Evolutionary conservation across 345 rosid genomes (phyloP).

Genomic region (Camelina laxa): DNA sequence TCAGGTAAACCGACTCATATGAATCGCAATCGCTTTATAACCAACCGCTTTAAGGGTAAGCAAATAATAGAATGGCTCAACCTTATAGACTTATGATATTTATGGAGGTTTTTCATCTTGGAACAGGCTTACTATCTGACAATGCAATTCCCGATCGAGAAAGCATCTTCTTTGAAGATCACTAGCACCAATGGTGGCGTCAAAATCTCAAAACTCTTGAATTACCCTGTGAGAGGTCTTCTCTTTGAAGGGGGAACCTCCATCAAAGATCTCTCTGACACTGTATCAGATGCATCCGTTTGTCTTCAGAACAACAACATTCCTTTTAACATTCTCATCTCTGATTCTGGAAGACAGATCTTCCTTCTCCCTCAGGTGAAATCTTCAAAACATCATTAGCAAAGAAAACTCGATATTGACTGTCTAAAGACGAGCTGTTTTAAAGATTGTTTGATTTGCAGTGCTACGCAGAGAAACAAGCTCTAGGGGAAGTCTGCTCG

Average conservation of each 20-base stretch:
- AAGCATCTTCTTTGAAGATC: conserved; percentile 66
- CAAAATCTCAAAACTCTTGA: conserved; percentile 65
- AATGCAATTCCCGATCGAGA: conserved; percentile 84
- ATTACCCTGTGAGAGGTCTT: conserved; percentile 88
- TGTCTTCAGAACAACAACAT: conserved; percentile 92
- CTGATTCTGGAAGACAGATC: conserved; percentile 77
- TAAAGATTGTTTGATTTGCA: conserved; percentile 34
- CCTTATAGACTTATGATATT: neutral
- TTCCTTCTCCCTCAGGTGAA: conserved; percentile 89
- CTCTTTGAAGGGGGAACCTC: conserved; percentile 81
- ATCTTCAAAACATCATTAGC: neutral
- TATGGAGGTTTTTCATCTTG: neutral
- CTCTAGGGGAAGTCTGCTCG: conserved; percentile 83
- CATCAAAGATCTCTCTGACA: conserved; percentile 56
- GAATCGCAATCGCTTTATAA: neutral
- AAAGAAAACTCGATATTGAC: neutral
- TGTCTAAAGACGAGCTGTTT: neutral
- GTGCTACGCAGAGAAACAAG: conserved; percentile 99
- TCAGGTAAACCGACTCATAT: conserved; percentile 57
- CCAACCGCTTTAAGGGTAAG: neutral
- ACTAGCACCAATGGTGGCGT: conserved; percentile 55
- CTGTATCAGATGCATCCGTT: conserved; percentile 73
- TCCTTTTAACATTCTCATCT: conserved; percentile 83
- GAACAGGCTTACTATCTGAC: conserved; percentile 86
- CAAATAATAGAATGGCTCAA: neutral